A percentile compares a stretch with the other conserved stretches of the same genome.
Conservation (phyloP, 176 grass and related monocot genomes). For the Cenchrus purpureus region DNA sequence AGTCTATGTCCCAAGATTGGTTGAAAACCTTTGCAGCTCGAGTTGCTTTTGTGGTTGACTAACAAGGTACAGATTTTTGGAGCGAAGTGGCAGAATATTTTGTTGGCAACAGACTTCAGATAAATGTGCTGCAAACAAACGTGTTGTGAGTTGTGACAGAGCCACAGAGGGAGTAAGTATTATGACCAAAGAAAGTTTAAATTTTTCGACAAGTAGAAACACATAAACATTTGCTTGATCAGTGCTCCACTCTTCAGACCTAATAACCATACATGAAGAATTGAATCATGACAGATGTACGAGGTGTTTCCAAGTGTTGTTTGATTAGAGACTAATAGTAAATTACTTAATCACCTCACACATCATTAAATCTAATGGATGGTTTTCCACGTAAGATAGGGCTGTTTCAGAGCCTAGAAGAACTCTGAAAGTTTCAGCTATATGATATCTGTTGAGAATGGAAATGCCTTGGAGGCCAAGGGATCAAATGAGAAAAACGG, state of each 20-base stretch:
- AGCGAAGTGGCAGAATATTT: conserved; percentile 29
- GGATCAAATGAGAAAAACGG: too few species aligned
- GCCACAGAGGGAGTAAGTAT: background rate
- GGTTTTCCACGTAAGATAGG: too few species aligned
- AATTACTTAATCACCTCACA: background rate
- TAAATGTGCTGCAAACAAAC: too few species aligned
- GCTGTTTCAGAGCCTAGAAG: too few species aligned
- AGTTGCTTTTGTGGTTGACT: conserved; percentile 29
- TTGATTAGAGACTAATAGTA: background rate
- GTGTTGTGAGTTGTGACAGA: too few species aligned
- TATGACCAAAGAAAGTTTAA: background rate
- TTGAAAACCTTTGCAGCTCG: conserved; percentile 29
- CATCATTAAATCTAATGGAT: too few species aligned
- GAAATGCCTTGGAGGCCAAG: too few species aligned
- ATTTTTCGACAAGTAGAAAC: background rate
- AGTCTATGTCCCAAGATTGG: background rate
- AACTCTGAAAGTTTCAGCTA: too few species aligned
- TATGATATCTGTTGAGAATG: too few species aligned
- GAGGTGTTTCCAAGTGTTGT: background rate
- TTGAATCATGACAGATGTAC: conserved; percentile 21
- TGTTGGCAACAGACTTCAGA: conserved; percentile 11
- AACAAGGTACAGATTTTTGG: conserved; percentile 30
- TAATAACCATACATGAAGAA: background rate
- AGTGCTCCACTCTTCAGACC: conserved; percentile 30
- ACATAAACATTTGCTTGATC: background rate